Percentiles rank a stretch among this genome's conserved stretches.
Conservation (phyloP, 441 rosid genomes). For the Arabidopsis hybrid region DNA sequence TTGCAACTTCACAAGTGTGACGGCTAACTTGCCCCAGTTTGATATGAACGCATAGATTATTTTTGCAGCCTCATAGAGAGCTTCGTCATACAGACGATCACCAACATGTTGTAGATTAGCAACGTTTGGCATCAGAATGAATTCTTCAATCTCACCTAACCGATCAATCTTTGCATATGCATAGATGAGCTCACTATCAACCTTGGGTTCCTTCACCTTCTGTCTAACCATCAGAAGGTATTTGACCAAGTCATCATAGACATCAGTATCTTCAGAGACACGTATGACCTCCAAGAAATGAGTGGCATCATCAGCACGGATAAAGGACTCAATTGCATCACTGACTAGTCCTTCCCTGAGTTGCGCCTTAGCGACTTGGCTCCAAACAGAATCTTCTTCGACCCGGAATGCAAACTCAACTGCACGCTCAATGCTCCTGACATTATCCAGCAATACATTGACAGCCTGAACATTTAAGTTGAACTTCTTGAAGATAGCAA, state of each 20-base stretch:
- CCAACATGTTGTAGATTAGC: constrained; percentile 96
- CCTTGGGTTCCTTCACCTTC: constrained; percentile 96
- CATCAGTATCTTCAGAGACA: constrained; percentile 87
- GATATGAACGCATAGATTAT: constrained; percentile 96
- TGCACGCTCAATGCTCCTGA: constrained; percentile 90
- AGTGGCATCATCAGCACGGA: constrained; percentile 98
- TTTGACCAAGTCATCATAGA: constrained; percentile 94
- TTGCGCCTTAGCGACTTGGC: constrained; percentile 98
- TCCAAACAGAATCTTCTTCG: constrained; percentile 99
- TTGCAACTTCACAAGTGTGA: constrained; percentile 91
- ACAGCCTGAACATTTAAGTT: constrained; percentile 97
- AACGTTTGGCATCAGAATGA: constrained; percentile 98
- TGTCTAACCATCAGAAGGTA: constrained; percentile 99
- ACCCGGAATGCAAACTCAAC: constrained; percentile 99
- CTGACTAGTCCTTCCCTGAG: constrained; percentile 94
- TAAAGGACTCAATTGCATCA: constrained; percentile 97
- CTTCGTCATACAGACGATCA: constrained; percentile 91
- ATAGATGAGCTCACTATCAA: constrained; percentile 96
- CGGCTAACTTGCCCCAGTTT: constrained; percentile 99
- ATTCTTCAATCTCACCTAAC: constrained; percentile 92
- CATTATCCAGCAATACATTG: constrained; percentile 84
- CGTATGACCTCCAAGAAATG: constrained; percentile 91
- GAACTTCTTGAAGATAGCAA: constrained; percentile 95
- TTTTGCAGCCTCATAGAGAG: constrained; percentile 95
- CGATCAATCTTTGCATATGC: constrained; percentile 98